Evolutionary conservation across 148 eudicot species (phyloP), one percentile per base, ranked within the genome.

Genomic region (Rhododendron vialii): DNA sequence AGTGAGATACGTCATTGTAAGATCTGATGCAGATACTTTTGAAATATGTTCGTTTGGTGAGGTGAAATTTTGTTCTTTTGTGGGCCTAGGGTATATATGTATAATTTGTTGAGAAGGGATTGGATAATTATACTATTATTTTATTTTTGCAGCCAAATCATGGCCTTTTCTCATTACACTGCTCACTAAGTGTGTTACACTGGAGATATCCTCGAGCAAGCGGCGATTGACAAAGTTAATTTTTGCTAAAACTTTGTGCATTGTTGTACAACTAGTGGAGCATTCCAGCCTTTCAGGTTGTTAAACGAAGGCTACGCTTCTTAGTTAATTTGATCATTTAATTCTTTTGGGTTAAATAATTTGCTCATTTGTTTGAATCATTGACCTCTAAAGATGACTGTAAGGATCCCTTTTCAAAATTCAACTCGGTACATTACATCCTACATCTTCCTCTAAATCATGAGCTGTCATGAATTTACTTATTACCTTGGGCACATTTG

Each of bases 131-230:
- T 26, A 5, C 67, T 81, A 26, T 45, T 89, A n/a, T 76, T 76
- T 76, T 67, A 12, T 67, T 43, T 67, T 13, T 82, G 90, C 92
- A 97, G 99, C 94, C 82, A 96, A 97, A 83, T 95, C 98, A 15
- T 97, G 99, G 99, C 96, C 99, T 45, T 95, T 90, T 91, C 94
- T 97, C n/a, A 83, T 94, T 74, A 91, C 90, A 76, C 86, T 94
- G 90, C 88, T 97, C 85, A 91, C 87, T 82, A 90, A 91, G 83
- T 94, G 98, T 90, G 38, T 36, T 2, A 36, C 38, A 36, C 38
- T 36, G 38, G 38, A 36, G 38, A 36, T 36, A 36, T 36, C 38
- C 38, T 36, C 38, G 38, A 36, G 38, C 38, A 36, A 36, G 38
- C 38, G 3, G 38, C 3, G 2, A 36, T 36, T 36, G 3, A 3